Evolutionary conservation across 2,329 filamentous ascomycete genomes (phyloP).

Genomic region (Penicillium sp.): DNA sequence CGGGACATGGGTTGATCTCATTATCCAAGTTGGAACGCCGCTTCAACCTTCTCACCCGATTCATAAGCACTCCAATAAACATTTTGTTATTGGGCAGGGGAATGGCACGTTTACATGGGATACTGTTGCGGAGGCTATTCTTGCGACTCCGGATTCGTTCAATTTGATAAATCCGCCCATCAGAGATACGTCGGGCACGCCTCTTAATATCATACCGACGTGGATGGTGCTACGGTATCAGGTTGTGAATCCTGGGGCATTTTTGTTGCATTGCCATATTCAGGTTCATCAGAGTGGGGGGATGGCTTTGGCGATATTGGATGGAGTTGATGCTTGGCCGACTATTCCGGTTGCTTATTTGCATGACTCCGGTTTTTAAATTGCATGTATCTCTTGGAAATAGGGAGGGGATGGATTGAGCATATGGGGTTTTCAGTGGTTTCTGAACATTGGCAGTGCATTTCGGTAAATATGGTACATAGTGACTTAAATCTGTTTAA

Average conservation of each 20-base stretch:
- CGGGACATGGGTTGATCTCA: conserved; percentile 58
- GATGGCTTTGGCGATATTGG: conserved; percentile 52
- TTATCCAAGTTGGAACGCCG: conserved; percentile 45
- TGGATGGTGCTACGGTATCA: conserved; percentile 52
- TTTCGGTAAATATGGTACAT: background rate
- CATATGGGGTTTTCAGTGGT: background rate
- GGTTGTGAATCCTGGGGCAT: conserved; percentile 51
- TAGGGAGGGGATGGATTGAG: background rate
- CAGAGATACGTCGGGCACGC: conserved; percentile 53
- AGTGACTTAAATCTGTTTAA: background rate
- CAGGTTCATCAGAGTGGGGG: conserved; percentile 52
- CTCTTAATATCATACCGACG: conserved; percentile 27
- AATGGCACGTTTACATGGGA: conserved; percentile 53
- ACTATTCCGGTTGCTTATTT: conserved; percentile 15
- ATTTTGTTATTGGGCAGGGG: conserved; percentile 59
- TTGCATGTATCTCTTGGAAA: background rate
- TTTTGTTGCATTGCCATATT: conserved; percentile 55
- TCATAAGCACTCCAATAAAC: conserved; percentile 66
- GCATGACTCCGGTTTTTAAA: conserved; percentile 16
- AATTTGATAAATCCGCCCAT: conserved; percentile 59
- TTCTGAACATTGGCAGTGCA: background rate
- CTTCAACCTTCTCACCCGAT: conserved; percentile 61
- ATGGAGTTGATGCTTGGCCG: conserved; percentile 51
- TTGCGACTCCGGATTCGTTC: conserved; percentile 52
- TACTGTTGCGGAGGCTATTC: conserved; percentile 56